Evolutionary conservation across 768 basidiomycete genomes (phyloP).

Genomic region (Boletellus ananiceps): DNA sequence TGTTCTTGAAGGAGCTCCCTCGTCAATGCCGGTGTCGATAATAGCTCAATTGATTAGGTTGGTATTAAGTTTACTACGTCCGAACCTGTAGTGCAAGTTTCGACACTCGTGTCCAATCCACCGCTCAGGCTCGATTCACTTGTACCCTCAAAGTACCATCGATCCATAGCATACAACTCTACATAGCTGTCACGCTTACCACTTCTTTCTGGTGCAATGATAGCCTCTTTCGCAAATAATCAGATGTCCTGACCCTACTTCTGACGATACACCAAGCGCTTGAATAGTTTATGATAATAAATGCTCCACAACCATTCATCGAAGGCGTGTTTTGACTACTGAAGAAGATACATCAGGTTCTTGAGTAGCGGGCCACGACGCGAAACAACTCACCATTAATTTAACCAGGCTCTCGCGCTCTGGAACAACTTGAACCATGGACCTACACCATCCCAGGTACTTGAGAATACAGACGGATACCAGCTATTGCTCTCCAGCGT

Average conservation of each 20-base stretch:
- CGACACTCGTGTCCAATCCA: background rate
- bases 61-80: too few relatives aligned
- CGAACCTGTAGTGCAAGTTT: background rate
- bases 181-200: background rate
- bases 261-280: background rate
- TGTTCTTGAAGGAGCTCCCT: too few relatives aligned
- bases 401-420: conserved; percentile 71
- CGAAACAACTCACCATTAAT: conserved; percentile 20
- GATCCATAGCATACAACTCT: background rate
- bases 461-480: conserved; percentile 61
- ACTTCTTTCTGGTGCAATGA: background rate
- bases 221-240: background rate
- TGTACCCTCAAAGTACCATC: background rate
- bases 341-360: conserved; percentile 20
- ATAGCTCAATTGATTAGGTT: too few relatives aligned
- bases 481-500: conserved; percentile 86
- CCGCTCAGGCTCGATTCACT: background rate
- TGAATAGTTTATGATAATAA: conserved; percentile 7
- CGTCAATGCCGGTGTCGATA: too few relatives aligned
- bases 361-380: conserved; percentile 7
- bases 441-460: conserved; percentile 68
- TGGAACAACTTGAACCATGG: conserved; percentile 97
- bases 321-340: background rate
- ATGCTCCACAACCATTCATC: background rate
- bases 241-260: background rate